A percentile compares a stretch with the other conserved stretches of the same genome.
Conservation (phyloP, 208 protist species). For the Acanthamoeba lenticulata region DNA sequence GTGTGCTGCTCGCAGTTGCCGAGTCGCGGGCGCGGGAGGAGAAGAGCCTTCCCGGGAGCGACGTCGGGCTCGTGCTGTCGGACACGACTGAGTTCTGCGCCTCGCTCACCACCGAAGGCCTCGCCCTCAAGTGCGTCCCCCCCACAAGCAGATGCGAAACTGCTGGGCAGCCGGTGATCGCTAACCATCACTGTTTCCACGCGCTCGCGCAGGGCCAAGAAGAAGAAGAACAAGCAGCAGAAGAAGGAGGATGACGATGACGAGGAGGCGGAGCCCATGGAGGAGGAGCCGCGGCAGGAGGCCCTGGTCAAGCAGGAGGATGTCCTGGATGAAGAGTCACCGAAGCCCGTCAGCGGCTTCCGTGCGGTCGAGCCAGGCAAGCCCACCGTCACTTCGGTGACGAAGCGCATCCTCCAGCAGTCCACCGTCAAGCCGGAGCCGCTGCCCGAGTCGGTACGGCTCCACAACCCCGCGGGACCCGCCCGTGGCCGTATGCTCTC, state of each 20-base stretch:
- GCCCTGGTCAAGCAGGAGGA: not conserved
- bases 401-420: not conserved
- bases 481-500: too few relatives aligned
- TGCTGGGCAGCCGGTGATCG: not conserved
- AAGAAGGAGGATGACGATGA: not conserved
- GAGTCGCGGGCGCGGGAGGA: not conserved
- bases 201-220: not conserved
- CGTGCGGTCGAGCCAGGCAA: not conserved
- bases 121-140: not conserved
- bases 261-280: not conserved
- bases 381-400: not conserved
- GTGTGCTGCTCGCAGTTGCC: not conserved
- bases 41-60: not conserved
- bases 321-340: not conserved
- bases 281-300: not conserved
- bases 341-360: not conserved
- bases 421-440: not conserved
- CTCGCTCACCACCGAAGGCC: conserved; percentile 8
- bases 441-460: not conserved
- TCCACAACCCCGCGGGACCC: too few relatives aligned
- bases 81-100: conserved; percentile 30
- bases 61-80: not conserved
- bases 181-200: not conserved
- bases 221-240: not conserved
- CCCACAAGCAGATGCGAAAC: not conserved